Evolutionary conservation across 345 rosid genomes (phyloP), one percentile per base, ranked within the genome.

Genomic region (Limnanthes douglasii): DNA sequence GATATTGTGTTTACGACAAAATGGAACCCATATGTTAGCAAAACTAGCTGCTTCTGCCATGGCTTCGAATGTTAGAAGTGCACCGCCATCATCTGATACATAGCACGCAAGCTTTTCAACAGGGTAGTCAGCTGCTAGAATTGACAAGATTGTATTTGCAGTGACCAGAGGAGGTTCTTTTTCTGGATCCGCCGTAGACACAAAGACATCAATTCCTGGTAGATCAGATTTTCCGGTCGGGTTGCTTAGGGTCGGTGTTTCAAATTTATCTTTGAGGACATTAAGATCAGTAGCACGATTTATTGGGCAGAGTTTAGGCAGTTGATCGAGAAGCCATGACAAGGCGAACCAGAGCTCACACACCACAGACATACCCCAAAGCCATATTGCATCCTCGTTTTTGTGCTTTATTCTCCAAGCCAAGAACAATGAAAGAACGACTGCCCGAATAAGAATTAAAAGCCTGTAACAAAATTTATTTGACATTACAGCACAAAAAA

Each of bases 31-130:
- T 3, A 59, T 32, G 50, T 88, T 76, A 34, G 97, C 92, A 48
- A 76, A 88, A 54, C 97, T 88, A n/a, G 97, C 97, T 18, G 94
- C 97, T 66, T 88, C 97, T 17, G 97, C 97, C 97, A 88, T 88
- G 34, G 97, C 97, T 64, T 88, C 97, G 34, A 88, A 88, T 1
- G 97, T 88, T 19, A 88, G 70, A 61, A 90, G 95, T 0, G 98
- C 92, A 14, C 95, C 94, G 25, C 98, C 98, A 62, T 90, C 98
- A 47, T 90, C 98, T 15, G 98, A 90, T 39, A 90, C 95, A 60
- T 90, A 90, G 57, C 98, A 90, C 37, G 98, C 61, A 54, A 90
- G 94, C 63, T 90, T 90, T 62, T 90, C 98, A 25, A 80, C 84
- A 0, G 98, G 98, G 53, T 77, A 90, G 11, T 90, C 74, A 24